These are phyloP conservation scores for Drechslera avenae DNA, from an alignment of 2,329 filamentous ascomycete genomes.

Conservation along the genomic window DNA sequence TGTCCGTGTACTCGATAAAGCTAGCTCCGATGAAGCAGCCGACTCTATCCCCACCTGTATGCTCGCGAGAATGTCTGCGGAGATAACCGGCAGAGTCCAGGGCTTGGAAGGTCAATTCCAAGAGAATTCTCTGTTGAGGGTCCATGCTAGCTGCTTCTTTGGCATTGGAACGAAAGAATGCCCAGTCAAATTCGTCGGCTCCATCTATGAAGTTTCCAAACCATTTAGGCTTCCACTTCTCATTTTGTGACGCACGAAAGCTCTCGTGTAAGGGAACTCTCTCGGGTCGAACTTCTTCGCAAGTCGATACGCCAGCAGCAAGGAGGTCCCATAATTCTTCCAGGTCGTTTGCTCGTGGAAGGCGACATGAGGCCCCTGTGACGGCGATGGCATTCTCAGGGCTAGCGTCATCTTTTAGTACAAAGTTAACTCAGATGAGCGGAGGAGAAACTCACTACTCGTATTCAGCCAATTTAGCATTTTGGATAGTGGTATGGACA, in stretches of 20 bases:
- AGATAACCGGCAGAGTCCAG: constrained; percentile 44
- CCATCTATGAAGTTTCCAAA: constrained; percentile 30
- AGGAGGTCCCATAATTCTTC: constrained; percentile 22
- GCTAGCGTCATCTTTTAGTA: constrained; percentile 5
- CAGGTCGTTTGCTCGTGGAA: constrained; percentile 16
- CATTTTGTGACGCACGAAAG: constrained; percentile 14
- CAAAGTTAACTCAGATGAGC: not conserved
- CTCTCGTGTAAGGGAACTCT: constrained; percentile 10
- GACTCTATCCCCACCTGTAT: constrained; percentile 20
- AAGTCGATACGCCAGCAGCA: constrained; percentile 9
- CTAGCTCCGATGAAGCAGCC: constrained; percentile 43
- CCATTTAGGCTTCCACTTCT: constrained; percentile 14
- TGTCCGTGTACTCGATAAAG: constrained; percentile 39
- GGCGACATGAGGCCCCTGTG: constrained; percentile 16
- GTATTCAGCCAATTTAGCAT: constrained; percentile 9
- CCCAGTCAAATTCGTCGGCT: constrained; percentile 43
- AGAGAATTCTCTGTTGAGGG: constrained; percentile 33
- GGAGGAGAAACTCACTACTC: constrained; percentile 6
- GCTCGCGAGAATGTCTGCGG: constrained; percentile 8
- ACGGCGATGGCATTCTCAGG: constrained; percentile 15
- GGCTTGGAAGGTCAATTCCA: constrained; percentile 41
- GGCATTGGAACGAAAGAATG: constrained; percentile 30
- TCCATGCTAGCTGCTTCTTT: constrained; percentile 33
- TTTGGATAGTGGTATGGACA: constrained; percentile 7
- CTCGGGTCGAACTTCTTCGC: constrained; percentile 10